These are phyloP conservation scores for Musa acuminata DNA, from an alignment of 176 grass and related monocot genomes.

Conservation along the genomic window DNA sequence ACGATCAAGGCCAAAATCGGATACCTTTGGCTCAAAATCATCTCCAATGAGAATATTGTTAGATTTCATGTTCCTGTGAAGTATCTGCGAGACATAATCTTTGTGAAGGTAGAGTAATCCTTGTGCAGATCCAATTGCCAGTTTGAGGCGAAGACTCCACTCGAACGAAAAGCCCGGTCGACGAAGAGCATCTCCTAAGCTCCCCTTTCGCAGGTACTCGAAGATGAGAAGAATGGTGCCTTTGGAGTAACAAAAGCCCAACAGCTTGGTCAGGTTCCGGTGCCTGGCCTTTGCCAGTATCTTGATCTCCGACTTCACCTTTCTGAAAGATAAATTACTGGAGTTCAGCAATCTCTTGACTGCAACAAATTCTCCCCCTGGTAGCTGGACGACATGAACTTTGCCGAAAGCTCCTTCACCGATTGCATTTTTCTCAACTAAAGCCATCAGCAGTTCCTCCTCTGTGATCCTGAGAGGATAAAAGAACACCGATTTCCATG, in stretches of 20 bases:
- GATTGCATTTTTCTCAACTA: conserved; percentile 41
- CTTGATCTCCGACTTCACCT: conserved; percentile 55
- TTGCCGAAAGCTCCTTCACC: conserved; percentile 56
- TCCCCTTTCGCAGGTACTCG: conserved; percentile 43
- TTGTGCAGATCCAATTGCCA: conserved; percentile 50
- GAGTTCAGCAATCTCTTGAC: conserved; percentile 43
- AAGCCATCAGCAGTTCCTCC: conserved; percentile 36
- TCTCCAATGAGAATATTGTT: conserved; percentile 52
- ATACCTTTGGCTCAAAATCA: conserved; percentile 46
- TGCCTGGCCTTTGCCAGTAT: conserved; percentile 49
- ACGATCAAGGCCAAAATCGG: conserved; percentile 40
- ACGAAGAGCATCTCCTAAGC: conserved; percentile 40
- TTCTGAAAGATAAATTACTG: conserved; percentile 36
- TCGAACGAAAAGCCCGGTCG: conserved; percentile 23
- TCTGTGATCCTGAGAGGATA: conserved; percentile 44
- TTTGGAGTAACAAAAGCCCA: conserved; percentile 49
- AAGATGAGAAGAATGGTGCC: conserved; percentile 45
- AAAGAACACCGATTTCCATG: conserved; percentile 58
- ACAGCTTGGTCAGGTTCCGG: conserved; percentile 47
- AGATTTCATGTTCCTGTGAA: conserved; percentile 63
- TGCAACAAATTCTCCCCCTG: conserved; percentile 33
- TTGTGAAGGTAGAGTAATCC: conserved; percentile 54
- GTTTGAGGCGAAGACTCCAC: conserved; percentile 38
- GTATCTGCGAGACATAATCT: conserved; percentile 30
- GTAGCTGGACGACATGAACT: conserved; percentile 29